Evolutionary conservation across 768 basidiomycete species (phyloP), one percentile per base, ranked within the genome.

Genomic region (Arthromyces matolae): DNA sequence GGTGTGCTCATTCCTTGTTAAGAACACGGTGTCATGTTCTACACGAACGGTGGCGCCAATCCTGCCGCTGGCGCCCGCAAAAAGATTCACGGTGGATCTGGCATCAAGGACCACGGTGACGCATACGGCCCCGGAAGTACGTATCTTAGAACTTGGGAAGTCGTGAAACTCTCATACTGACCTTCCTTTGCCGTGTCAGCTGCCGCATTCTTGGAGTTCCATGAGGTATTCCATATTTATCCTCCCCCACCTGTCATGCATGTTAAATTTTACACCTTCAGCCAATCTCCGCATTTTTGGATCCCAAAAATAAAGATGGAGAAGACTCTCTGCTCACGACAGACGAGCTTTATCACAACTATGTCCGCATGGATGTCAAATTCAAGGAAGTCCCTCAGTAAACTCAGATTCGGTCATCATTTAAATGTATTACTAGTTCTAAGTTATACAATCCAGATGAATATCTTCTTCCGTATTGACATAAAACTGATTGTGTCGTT

Each of bases 11-110:
- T 39, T 19, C 16, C 10, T 3, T 12, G 13, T 45, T 51, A 89
- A n/a, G 87, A 90, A 63, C 77, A 75, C 8, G 86, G 86, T 10
- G 74, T 86, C 29, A 87, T 88, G 77, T 82, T 87, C 56, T 89
- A 89, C 60, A 76, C 84, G 3, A 81, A 83, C 59, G 79, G 76
- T 40, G 65, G 77, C 45, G 67, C 80, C 12, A 64, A 73, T 39
- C 62, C 70, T 14, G 60, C 65, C 14, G 73, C 70, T 13, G 80
- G 77, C 13, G 77, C 80, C 25, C 73, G 83, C 36, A 88, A 89
- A 72, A 79, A 76, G 62, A 83, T 86, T 28, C 87, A 90, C 56
- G 86, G 86, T 14, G 86, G 86, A 2, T 79, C 78, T n/a, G 85
- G 85, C 19, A 64, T 68, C 16, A 64, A 60, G 39, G 79, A 71